Percentiles rank a stretch among this genome's conserved stretches.
phyloP scores from a whole-genome alignment of 2,329 filamentous ascomycete species.

The Fusarium secorum region DNA sequence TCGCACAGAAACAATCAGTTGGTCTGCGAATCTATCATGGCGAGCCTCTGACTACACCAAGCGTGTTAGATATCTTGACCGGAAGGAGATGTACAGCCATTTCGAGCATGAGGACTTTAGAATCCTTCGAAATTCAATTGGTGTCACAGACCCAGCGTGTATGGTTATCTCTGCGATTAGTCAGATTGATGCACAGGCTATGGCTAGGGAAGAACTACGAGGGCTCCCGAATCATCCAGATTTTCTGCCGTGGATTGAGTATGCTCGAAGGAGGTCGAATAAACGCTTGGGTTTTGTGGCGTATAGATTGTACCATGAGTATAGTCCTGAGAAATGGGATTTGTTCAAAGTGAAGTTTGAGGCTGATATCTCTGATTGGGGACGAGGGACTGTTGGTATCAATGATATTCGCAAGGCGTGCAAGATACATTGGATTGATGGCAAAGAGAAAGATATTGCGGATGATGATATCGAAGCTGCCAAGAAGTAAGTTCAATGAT shows the following conservation, averaged over 20 bases:
- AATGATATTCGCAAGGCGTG: constrained; percentile 22
- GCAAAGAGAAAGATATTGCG: constrained; percentile 5
- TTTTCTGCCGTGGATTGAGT: constrained; percentile 19
- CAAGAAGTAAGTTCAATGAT: constrained; percentile 18
- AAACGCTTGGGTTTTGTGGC: constrained; percentile 3
- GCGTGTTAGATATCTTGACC: background rate
- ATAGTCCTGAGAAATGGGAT: constrained; percentile 36
- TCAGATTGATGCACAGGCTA: constrained; percentile 16
- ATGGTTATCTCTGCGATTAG: background rate
- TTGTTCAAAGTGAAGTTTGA: constrained; percentile 40
- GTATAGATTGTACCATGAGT: constrained; percentile 34
- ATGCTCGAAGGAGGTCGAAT: background rate
- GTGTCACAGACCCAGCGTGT: constrained; percentile 4
- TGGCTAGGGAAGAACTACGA: constrained; percentile 25
- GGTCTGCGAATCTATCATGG: constrained; percentile 6
- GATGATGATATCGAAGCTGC: constrained; percentile 35
- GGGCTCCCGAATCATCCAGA: background rate
- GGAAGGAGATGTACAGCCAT: constrained; percentile 4
- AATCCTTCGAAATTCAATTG: accelerated
- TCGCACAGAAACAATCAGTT: constrained; percentile 12
- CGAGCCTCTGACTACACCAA: constrained; percentile 9
- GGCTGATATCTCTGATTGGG: constrained; percentile 40
- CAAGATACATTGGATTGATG: constrained; percentile 39
- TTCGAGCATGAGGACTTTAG: background rate
- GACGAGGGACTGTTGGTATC: constrained; percentile 4